phyloP scores from a whole-genome alignment of 352 stramenopile genomes.

The Pythium vanterpoolii region DNA sequence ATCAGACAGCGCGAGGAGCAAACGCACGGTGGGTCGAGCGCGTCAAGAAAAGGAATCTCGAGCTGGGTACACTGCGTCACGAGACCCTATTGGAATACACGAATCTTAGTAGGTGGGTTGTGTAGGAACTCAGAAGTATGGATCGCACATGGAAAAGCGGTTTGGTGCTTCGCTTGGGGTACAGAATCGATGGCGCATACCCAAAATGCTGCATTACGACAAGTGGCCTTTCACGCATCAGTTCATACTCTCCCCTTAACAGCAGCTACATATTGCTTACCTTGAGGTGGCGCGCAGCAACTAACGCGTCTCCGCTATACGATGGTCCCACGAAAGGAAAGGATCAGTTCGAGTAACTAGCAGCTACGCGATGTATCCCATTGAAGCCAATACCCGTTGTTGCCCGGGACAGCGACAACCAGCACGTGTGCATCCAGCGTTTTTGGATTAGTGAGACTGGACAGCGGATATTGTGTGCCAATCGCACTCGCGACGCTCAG shows the following conservation, averaged over 20 bases:
- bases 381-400: slow-evolving; percentile 91
- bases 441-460: not conserved
- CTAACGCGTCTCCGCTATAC: slow-evolving; percentile 94
- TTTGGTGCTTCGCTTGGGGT: slow-evolving; percentile 90
- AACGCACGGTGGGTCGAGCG: slow-evolving; percentile 41
- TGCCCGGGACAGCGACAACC: slow-evolving; percentile 95
- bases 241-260: no score
- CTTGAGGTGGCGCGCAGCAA: slow-evolving; percentile 96
- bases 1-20: not conserved
- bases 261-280: slow-evolving; percentile 24
- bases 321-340: not conserved
- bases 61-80: slow-evolving; percentile 75
- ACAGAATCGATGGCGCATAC: slow-evolving; percentile 91
- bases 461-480: slow-evolving; percentile 46
- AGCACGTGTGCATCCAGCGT: slow-evolving; percentile 52
- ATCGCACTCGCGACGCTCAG: slow-evolving; percentile 93
- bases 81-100: slow-evolving; percentile 37
- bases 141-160: slow-evolving; percentile 69
- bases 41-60: slow-evolving; percentile 75
- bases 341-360: not conserved
- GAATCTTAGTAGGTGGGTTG: not conserved
- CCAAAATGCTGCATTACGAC: slow-evolving; percentile 88
- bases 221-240: not conserved
- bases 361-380: not conserved
- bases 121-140: not conserved